Evolutionary conservation across 441 rosid species (phyloP).

Genomic region (Populus trichocarpa): DNA sequence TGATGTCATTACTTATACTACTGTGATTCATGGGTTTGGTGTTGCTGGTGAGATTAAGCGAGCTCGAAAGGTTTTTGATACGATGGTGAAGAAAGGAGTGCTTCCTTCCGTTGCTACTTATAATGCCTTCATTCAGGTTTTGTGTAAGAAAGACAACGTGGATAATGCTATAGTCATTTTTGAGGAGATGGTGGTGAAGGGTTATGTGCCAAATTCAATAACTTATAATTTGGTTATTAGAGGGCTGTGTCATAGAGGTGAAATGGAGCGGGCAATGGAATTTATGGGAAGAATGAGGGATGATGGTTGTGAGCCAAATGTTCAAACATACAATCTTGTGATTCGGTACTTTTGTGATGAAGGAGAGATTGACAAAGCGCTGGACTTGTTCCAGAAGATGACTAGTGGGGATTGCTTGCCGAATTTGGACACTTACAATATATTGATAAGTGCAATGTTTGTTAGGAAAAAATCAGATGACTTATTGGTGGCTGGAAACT

Average conservation of each 20-base stretch:
- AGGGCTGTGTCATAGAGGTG: slow-evolving; percentile 74
- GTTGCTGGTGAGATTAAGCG: slow-evolving; percentile 61
- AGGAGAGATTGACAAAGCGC: slow-evolving; percentile 63
- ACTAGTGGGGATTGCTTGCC: slow-evolving; percentile 64
- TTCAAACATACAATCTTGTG: slow-evolving; percentile 70
- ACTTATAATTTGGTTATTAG: slow-evolving; percentile 75
- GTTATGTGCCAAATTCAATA: slow-evolving; percentile 59
- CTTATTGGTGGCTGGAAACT: slow-evolving; percentile 71
- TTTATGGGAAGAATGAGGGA: slow-evolving; percentile 61
- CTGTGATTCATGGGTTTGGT: slow-evolving; percentile 77
- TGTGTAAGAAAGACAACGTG: slow-evolving; percentile 86
- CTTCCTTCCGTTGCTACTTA: slow-evolving; percentile 85
- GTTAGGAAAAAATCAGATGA: slow-evolving; percentile 74
- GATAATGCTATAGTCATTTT: slow-evolving; percentile 67
- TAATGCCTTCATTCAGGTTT: slow-evolving; percentile 81
- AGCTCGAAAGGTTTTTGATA: slow-evolving; percentile 61
- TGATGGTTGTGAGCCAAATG: slow-evolving; percentile 64
- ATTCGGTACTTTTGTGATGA: slow-evolving; percentile 63
- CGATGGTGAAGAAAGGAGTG: slow-evolving; percentile 68
- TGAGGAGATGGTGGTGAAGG: slow-evolving; percentile 76
- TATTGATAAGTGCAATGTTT: slow-evolving; percentile 75
- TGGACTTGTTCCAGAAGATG: slow-evolving; percentile 72
- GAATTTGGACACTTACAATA: slow-evolving; percentile 79
- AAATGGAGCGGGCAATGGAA: slow-evolving; percentile 56
- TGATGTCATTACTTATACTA: slow-evolving; percentile 79